These are phyloP conservation scores for Breynia disticha DNA, from an alignment of 441 rosid species.

Conservation along the genomic window DNA sequence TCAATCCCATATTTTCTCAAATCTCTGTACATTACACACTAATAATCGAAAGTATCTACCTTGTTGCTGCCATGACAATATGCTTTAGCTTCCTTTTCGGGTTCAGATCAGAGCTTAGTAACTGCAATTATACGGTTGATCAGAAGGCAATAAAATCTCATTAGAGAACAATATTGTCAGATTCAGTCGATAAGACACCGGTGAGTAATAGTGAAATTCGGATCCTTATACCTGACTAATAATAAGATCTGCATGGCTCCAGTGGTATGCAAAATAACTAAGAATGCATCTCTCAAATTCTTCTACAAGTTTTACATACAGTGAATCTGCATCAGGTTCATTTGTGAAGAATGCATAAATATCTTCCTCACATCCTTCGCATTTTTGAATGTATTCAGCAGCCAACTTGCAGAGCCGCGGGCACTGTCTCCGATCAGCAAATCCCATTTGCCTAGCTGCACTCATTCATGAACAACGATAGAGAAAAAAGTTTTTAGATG, in stretches of 20 bases:
- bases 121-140: not conserved
- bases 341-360: constrained; percentile 61
- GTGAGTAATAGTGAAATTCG: not conserved
- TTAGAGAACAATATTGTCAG: not conserved
- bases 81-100: constrained; percentile 81
- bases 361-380: constrained; percentile 69
- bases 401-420: constrained; percentile 82
- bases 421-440: constrained; percentile 73
- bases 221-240: constrained; percentile 53
- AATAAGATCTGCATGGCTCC: constrained; percentile 84
- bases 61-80: constrained; percentile 90
- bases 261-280: constrained; percentile 91
- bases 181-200: too few relatives aligned
- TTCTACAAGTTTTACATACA: constrained; percentile 83
- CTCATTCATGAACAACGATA: not conserved
- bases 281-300: constrained; percentile 96
- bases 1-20: too few relatives aligned
- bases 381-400: constrained; percentile 62
- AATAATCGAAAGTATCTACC: constrained; percentile 25
- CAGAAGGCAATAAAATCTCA: not conserved
- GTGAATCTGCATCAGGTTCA: constrained; percentile 75
- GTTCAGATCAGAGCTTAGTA: constrained; percentile 50
- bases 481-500: too few relatives aligned
- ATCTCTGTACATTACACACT: too few relatives aligned
- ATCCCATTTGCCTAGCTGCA: constrained; percentile 93